Evolutionary conservation across 495 filamentous ascomycete species (phyloP), one percentile per base, ranked within the genome.

Genomic region (Penicillium lagena): DNA sequence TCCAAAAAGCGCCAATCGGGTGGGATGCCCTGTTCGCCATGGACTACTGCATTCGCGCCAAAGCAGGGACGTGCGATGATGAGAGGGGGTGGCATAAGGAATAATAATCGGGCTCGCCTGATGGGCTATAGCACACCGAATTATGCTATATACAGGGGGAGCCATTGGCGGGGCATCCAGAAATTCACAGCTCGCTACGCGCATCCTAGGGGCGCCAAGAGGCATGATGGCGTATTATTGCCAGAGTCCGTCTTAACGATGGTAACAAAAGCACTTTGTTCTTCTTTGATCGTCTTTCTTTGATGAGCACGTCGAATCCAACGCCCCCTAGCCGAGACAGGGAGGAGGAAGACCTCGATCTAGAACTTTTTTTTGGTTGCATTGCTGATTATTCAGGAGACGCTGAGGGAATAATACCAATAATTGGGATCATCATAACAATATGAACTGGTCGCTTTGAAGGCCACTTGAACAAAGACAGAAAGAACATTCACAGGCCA

Each of bases 381-480:
- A 22, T 22, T 22, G 22, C 22, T 22, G 22, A 6, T 4, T 33
- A 28, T 12, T 30, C 40, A 43, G 50, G 37, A 35, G 37, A 29
- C 43, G 32, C 42, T 51, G 44, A 42, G 43, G 15, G 41, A 15
- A 33, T 31, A 32, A 42, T 38, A 9, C 35, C 14, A 37, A 40
- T 14, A 42, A 52, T 38, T 50, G 43, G 14, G 42, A 45, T 15
- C 31, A 32, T 43, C 41, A 27, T 43, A 33, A 52, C 12, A 30
- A 42, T 58, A 49, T 47, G 54, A 46, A 55, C 52, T 55, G 46
- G 45, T 56, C 56, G 55, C 55, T 55, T 51, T 52, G 51, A 59
- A 49, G 49, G 46, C 49, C 49, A 49, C 47, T 51, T 31, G 50
- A 49, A 43, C 29, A 43, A 51, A 50, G 43, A 50, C 49, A 46